Percentiles rank a stretch among this genome's conserved stretches.
Evolutionary conservation across 331 rosid species (phyloP).

Genomic region (Acacia concinna): DNA sequence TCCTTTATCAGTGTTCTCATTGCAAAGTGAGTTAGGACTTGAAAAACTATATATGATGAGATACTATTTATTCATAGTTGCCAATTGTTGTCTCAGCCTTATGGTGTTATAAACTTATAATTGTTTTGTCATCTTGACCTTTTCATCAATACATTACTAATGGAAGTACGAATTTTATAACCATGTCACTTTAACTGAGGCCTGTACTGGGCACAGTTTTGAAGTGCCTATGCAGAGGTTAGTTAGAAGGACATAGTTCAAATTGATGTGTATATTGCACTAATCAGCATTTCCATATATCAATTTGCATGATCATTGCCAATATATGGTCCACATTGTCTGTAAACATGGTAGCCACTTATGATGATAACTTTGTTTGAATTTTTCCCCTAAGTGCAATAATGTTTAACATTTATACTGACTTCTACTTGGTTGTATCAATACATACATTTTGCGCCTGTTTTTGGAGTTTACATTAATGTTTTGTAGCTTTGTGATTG

Average conservation of each 20-base stretch:
- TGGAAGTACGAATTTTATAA: conserved; percentile 19
- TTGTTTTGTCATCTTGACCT: not conserved
- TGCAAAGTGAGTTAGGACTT: conserved; percentile 14
- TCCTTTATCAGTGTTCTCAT: not conserved
- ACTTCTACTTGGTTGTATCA: not conserved
- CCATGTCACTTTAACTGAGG: conserved; percentile 12
- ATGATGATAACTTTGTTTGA: conserved; percentile 14
- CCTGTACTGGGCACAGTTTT: not conserved
- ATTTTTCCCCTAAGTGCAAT: conserved; percentile 2
- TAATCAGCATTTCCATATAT: conserved; percentile 1
- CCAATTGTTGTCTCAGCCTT: conserved; percentile 5
- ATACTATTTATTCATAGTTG: conserved; percentile 9
- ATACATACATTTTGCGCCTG: not conserved
- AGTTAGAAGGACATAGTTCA: conserved; percentile 18
- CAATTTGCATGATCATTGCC: conserved; percentile 8
- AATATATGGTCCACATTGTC: conserved; percentile 17
- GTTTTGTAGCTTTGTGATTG: conserved; percentile 19
- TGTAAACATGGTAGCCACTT: not conserved
- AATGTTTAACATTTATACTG: conserved; percentile 13
- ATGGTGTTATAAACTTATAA: not conserved
- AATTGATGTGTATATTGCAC: conserved; percentile 9
- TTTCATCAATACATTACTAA: conserved; percentile 13
- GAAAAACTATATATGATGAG: conserved; percentile 4
- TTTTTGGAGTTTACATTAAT: conserved; percentile 1
- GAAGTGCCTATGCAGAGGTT: conserved; percentile 18